Conservation (phyloP, 768 basidiomycete species). For the Pulveroboletus ravenelii region DNA sequence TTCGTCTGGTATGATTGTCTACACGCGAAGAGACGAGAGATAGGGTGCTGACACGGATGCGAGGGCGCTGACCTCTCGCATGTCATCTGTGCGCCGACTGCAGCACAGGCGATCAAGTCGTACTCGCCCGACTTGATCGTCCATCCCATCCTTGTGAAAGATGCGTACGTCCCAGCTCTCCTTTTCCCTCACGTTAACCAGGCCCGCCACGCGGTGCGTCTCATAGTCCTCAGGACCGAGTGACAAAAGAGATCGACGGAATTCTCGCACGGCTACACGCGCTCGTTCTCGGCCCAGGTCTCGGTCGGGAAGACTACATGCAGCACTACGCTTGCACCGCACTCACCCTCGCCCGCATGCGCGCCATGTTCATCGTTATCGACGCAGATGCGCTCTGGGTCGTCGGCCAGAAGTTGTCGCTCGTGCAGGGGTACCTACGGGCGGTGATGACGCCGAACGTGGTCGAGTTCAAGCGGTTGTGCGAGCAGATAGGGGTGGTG, state of each 20-base stretch:
- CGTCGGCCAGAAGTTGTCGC: constrained; percentile 64
- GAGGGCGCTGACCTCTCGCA: constrained; percentile 94
- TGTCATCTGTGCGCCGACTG: constrained; percentile 93
- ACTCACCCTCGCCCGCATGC: constrained; percentile 61
- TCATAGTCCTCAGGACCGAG: constrained; percentile 42
- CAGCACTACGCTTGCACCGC: constrained; percentile 75
- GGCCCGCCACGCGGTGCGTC: background rate
- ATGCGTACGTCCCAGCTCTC: constrained; percentile 43
- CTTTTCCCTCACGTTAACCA: background rate
- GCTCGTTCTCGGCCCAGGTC: constrained; percentile 89
- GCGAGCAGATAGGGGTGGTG: constrained; percentile 65
- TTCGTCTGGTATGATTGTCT: constrained; percentile 58
- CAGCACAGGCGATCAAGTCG: constrained; percentile 90
- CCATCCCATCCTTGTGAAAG: constrained; percentile 80
- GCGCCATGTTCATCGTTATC: constrained; percentile 85
- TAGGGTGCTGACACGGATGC: background rate
- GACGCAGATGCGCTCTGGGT: constrained; percentile 92
- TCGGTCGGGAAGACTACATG: constrained; percentile 91
- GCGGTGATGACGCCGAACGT: constrained; percentile 93
- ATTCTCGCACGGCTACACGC: constrained; percentile 86
- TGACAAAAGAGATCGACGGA: constrained; percentile 52
- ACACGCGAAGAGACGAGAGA: background rate
- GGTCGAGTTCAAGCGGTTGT: constrained; percentile 84
- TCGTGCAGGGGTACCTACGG: constrained; percentile 80
- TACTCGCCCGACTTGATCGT: constrained; percentile 98